phyloP scores from a whole-genome alignment of 768 basidiomycete species.

The Butyriboletus loyo region DNA sequence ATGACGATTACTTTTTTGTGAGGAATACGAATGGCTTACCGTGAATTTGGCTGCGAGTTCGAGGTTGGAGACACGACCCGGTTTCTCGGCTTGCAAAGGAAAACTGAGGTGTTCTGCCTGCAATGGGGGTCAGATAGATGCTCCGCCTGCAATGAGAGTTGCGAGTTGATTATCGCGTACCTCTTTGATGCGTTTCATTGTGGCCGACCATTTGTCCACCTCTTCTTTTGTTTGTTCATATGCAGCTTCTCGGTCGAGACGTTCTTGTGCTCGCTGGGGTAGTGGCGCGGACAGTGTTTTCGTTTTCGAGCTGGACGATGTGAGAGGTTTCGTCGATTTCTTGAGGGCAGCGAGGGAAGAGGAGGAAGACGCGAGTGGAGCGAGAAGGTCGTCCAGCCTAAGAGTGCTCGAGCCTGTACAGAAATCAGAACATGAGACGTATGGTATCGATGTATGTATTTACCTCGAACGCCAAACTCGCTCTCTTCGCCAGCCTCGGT shows the following conservation, averaged over 20 bases:
- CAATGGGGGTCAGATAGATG: conserved; percentile 3
- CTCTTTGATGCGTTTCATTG: conserved; percentile 90
- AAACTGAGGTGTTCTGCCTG: conserved; percentile 87
- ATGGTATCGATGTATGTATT: neutral
- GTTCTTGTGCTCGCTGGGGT: conserved; percentile 82
- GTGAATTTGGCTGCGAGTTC: conserved; percentile 84
- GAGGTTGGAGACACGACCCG: conserved; percentile 60
- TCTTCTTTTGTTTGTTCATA: conserved; percentile 92
- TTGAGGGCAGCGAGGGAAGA: conserved; percentile 61
- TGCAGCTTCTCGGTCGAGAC: conserved; percentile 88
- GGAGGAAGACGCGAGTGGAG: conserved; percentile 63
- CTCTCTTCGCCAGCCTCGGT: conserved; percentile 79
- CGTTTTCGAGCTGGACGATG: conserved; percentile 50
- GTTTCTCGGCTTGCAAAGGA: conserved; percentile 67
- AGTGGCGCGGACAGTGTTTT: conserved; percentile 77
- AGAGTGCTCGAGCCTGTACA: conserved; percentile 43
- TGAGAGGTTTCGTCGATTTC: conserved; percentile 64
- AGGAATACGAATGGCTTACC: conserved; percentile 37
- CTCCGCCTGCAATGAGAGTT: neutral
- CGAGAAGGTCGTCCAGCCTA: conserved; percentile 70
- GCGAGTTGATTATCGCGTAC: conserved; percentile 35
- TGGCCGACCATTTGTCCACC: conserved; percentile 89
- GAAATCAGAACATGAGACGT: conserved; percentile 1
- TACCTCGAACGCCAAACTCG: conserved; percentile 70
- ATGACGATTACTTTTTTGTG: neutral